Conservation (phyloP, 2,329 filamentous ascomycete species). For the Penicillium sp. region DNA sequence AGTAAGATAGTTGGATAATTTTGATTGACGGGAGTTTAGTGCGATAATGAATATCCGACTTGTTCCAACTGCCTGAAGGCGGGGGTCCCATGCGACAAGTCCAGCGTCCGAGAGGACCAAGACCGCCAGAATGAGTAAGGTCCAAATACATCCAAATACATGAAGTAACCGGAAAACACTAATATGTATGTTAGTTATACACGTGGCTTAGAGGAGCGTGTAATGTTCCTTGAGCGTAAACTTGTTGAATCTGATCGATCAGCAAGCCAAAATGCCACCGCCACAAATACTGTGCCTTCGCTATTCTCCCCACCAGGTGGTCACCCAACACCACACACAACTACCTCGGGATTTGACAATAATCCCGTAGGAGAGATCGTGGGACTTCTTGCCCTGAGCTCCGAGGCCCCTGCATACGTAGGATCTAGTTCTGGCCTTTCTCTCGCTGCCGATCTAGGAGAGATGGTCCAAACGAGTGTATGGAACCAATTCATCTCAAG, state of each 20-base stretch:
- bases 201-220: slow-evolving; percentile 44
- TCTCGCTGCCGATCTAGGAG: slow-evolving; percentile 51
- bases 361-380: slow-evolving; percentile 48
- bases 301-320: slow-evolving; percentile 26
- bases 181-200: slow-evolving; percentile 38
- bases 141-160: background rate
- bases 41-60: slow-evolving; percentile 47
- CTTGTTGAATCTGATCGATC: slow-evolving; percentile 22
- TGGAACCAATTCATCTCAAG: slow-evolving; percentile 52
- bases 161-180: slow-evolving; percentile 1
- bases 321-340: slow-evolving; percentile 19
- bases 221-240: slow-evolving; percentile 44
- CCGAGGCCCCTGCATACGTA: slow-evolving; percentile 52
- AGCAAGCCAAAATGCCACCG: slow-evolving; percentile 15
- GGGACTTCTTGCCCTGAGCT: slow-evolving; percentile 51
- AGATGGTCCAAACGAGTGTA: slow-evolving; percentile 56
- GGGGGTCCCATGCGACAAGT: slow-evolving; percentile 46
- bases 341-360: slow-evolving; percentile 29
- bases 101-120: slow-evolving; percentile 42
- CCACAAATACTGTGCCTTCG: slow-evolving; percentile 19
- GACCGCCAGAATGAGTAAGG: slow-evolving; percentile 38
- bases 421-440: slow-evolving; percentile 53
- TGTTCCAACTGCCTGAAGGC: slow-evolving; percentile 50
- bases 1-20: background rate
- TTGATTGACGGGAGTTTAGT: slow-evolving; percentile 29